Evolutionary conservation across 192 early-diverging fungal species (phyloP).

Genomic region (Backusella morwellensis): DNA sequence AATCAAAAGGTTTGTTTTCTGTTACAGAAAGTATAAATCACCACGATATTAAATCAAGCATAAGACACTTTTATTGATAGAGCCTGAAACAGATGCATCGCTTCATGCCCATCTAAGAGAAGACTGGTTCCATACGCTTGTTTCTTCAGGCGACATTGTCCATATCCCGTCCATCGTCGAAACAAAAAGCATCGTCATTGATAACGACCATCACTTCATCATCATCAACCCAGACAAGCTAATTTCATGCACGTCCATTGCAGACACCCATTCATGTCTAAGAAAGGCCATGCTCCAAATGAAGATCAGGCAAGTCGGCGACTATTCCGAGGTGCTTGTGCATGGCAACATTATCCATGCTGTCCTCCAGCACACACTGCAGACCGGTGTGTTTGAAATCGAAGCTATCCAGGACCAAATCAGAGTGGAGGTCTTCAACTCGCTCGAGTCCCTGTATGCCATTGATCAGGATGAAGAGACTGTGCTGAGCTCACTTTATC

Average conservation of each 20-base stretch:
- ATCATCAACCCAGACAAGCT: constrained; percentile 83
- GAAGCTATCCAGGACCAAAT: constrained; percentile 46
- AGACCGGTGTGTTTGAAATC: constrained; percentile 57
- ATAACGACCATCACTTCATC: constrained; percentile 56
- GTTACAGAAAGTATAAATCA: not conserved
- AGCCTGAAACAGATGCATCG: not conserved
- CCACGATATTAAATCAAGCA: not conserved
- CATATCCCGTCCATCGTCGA: constrained; percentile 46
- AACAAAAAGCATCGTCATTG: constrained; percentile 46
- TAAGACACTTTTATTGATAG: constrained; percentile 10
- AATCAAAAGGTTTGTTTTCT: not conserved
- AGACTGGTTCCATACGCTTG: constrained; percentile 61
- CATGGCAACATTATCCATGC: constrained; percentile 84
- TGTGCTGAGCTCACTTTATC: constrained; percentile 28
- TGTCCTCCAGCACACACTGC: constrained; percentile 69
- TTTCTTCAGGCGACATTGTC: constrained; percentile 64
- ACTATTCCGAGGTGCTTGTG: constrained; percentile 59
- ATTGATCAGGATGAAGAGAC: constrained; percentile 60
- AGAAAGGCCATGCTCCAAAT: constrained; percentile 78
- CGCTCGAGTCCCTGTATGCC: constrained; percentile 70
- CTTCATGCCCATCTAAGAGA: constrained; percentile 53
- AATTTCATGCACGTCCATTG: constrained; percentile 70
- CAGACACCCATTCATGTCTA: constrained; percentile 75
- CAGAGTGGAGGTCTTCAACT: constrained; percentile 45
- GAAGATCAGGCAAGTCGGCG: constrained; percentile 45